These are phyloP conservation scores for Hypocreales sp. DNA, from an alignment of 2,329 filamentous ascomycete genomes.

Conservation along the genomic window DNA sequence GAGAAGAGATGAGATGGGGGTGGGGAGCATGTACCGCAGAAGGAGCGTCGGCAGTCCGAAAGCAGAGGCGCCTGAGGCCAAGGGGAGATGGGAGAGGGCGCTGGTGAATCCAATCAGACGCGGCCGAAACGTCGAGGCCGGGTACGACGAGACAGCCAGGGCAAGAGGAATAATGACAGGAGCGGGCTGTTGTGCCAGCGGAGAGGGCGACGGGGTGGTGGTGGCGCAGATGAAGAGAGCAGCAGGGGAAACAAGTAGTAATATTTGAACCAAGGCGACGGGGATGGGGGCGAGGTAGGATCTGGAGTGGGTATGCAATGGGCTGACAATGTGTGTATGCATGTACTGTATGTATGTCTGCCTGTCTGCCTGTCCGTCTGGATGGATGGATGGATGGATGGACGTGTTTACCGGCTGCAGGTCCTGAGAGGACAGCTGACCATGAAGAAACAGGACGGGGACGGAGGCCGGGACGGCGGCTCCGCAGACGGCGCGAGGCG, in stretches of 20 bases:
- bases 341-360: conserved; percentile 1
- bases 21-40: conserved; percentile 1
- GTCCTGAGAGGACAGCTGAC: too few relatives aligned
- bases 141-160: conserved; percentile 2
- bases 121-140: neutral
- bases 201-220: conserved; percentile 11
- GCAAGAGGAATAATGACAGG: conserved; percentile 4
- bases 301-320: conserved; percentile 17
- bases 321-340: conserved; percentile 15
- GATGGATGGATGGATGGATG: too few relatives aligned
- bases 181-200: conserved; percentile 2
- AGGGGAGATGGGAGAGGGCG: conserved; percentile 1
- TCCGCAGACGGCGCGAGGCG: too few relatives aligned
- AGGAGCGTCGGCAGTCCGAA: neutral
- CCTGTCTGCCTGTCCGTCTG: too few relatives aligned
- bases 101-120: conserved; percentile 3
- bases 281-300: conserved; percentile 16
- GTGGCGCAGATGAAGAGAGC: conserved; percentile 14
- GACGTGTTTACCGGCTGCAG: too few relatives aligned
- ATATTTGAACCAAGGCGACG: conserved; percentile 19
- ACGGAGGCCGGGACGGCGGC: too few relatives aligned
- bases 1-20: neutral
- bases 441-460: too few relatives aligned
- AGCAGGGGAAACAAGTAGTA: conserved; percentile 13
- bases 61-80: neutral